A percentile compares a stretch with the other conserved stretches of the same genome.
These are phyloP conservation scores for Solanum dulcamara DNA, from an alignment of 257 asterid genomes.

Conservation along the genomic window DNA sequence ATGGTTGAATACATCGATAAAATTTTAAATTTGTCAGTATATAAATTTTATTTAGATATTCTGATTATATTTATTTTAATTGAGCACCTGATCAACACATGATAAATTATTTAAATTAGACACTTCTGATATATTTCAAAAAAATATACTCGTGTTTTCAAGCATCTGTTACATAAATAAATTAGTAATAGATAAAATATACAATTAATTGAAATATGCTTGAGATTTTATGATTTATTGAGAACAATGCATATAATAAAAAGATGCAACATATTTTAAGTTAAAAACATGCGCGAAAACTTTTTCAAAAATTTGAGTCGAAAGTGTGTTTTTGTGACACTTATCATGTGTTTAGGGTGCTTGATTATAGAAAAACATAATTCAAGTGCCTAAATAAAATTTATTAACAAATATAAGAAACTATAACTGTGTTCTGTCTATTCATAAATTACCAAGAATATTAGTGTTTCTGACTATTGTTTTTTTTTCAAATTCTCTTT, in stretches of 20 bases:
- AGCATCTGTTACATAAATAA: too few species aligned
- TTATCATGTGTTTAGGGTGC: background rate
- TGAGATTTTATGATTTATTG: background rate
- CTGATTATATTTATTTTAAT: accelerated
- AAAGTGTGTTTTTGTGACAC: too few species aligned
- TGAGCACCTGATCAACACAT: background rate
- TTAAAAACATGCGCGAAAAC: background rate
- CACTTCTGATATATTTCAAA: background rate
- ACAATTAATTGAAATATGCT: background rate
- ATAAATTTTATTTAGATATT: background rate
- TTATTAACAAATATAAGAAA: background rate
- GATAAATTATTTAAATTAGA: too few species aligned
- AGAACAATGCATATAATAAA: background rate
- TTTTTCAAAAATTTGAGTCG: too few species aligned
- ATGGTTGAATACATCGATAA: too few species aligned
- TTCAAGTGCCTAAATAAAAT: background rate
- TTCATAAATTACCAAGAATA: background rate
- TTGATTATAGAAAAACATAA: background rate
- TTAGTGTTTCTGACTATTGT: background rate
- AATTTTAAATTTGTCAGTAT: background rate
- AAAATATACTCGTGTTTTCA: background rate
- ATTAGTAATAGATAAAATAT: background rate
- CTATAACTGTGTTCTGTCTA: background rate
- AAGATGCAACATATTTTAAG: background rate
- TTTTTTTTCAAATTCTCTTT: background rate